phyloP scores from a whole-genome alignment of 139 green algal genomes.

The Haematococcus lacustris region DNA sequence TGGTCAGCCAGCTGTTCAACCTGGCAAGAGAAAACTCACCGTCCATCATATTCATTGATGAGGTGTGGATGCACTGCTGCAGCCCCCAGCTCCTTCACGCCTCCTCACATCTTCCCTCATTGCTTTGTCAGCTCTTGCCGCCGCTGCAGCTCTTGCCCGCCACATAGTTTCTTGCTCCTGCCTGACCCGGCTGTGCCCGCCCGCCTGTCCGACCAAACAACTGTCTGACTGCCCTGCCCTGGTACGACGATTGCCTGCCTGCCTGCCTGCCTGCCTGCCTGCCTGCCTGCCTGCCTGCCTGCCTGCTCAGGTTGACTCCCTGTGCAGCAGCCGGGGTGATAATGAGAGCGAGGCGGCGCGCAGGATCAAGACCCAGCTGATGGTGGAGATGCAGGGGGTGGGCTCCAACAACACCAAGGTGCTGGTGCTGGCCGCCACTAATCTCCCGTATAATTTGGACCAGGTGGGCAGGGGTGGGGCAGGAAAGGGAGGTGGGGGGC shows the following conservation, averaged over 20 bases:
- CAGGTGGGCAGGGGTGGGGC: constrained; percentile 35
- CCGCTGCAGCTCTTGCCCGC: no score
- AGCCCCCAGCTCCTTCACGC: no score
- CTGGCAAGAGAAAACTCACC: constrained; percentile 88
- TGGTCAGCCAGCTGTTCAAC: constrained; percentile 89
- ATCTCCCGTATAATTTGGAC: constrained; percentile 94
- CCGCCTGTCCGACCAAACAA: no score
- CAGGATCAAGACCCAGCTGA: constrained; percentile 98
- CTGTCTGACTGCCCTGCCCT: no score
- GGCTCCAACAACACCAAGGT: constrained; percentile 55
- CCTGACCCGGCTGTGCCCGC: no score
- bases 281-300: no score
- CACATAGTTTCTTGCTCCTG: no score
- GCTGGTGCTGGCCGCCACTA: constrained; percentile 93
- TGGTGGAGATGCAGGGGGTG: constrained; percentile 91
- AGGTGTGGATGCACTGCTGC: constrained; percentile 51
- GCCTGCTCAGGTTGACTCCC: constrained; percentile 63
- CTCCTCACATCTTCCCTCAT: no score
- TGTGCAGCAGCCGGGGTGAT: constrained; percentile 82
- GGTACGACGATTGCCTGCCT: no score
- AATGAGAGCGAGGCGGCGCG: constrained; percentile 90
- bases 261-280: no score
- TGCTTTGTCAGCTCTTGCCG: no score
- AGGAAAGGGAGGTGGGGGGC: neutral
- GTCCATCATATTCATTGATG: constrained; percentile 99